Evolutionary conservation across 139 green algal species (phyloP).

Genomic region (Coelastrella sp.): DNA sequence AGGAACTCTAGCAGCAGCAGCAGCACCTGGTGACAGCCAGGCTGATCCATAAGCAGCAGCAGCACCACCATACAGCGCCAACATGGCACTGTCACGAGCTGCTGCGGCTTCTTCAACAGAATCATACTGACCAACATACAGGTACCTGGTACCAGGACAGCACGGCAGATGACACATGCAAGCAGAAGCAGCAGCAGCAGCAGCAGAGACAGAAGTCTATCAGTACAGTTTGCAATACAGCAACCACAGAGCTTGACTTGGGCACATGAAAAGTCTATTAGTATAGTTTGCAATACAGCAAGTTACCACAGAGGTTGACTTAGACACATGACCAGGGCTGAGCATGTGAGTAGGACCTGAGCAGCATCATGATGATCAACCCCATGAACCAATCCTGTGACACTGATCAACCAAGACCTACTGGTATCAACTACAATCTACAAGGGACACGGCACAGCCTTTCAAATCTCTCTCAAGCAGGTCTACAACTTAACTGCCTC

Average conservation of each 20-base stretch:
- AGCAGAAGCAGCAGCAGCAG: neutral
- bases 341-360: too few relatives aligned
- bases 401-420: too few relatives aligned
- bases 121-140: slow-evolving; percentile 10
- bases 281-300: neutral
- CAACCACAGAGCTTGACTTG: too few relatives aligned
- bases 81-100: neutral
- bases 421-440: too few relatives aligned
- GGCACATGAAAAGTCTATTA: too few relatives aligned
- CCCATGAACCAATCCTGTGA: too few relatives aligned
- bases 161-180: neutral
- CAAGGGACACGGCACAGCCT: too few relatives aligned
- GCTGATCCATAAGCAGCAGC: neutral
- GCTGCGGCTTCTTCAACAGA: neutral
- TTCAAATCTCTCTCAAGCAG: neutral
- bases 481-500: neutral
- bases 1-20: neutral
- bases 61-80: neutral
- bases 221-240: neutral
- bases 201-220: neutral
- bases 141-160: neutral
- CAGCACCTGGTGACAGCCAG: slow-evolving; percentile 18
- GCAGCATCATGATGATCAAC: too few relatives aligned
- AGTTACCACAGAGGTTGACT: neutral
- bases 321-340: neutral